Percentiles rank a stretch among this genome's conserved stretches.
Evolutionary conservation across 306 rosid species (phyloP).

Genomic region (Glycine soja): DNA sequence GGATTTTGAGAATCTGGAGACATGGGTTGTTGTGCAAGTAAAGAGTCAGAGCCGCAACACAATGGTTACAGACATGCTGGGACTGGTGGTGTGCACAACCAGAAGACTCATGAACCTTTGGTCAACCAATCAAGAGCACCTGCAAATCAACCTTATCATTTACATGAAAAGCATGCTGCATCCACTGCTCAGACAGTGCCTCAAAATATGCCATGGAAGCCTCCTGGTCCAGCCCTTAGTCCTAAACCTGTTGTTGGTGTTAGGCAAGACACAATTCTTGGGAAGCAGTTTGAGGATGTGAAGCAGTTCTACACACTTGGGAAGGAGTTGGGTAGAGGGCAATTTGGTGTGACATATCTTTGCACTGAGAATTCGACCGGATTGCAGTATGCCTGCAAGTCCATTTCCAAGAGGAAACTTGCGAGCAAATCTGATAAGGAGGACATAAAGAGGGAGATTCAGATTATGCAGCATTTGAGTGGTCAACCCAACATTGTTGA

Average conservation of each 20-base stretch:
- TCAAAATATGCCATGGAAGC: slow-evolving; percentile 41
- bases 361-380: slow-evolving; percentile 78
- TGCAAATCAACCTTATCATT: slow-evolving; percentile 52
- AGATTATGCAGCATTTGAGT: slow-evolving; percentile 91
- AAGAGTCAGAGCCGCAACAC: slow-evolving; percentile 50
- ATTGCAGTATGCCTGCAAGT: slow-evolving; percentile 76
- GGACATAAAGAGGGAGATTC: slow-evolving; percentile 89
- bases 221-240: slow-evolving; percentile 47
- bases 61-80: slow-evolving; percentile 62
- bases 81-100: slow-evolving; percentile 48
- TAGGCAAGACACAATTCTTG: slow-evolving; percentile 72
- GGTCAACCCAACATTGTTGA: slow-evolving; percentile 93
- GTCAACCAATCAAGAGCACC: slow-evolving; percentile 53
- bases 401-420: slow-evolving; percentile 84
- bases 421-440: slow-evolving; percentile 72
- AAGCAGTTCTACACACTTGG: slow-evolving; percentile 64
- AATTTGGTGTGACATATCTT: slow-evolving; percentile 81
- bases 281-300: slow-evolving; percentile 79
- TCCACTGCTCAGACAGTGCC: slow-evolving; percentile 46
- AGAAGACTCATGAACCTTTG: slow-evolving; percentile 55
- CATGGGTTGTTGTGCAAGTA: slow-evolving; percentile 73
- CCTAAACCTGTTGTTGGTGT: slow-evolving; percentile 44
- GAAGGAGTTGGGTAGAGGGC: slow-evolving; percentile 89
- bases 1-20: slow-evolving; percentile 40
- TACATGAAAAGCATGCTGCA: slow-evolving; percentile 51